Percentiles rank a stretch among this genome's conserved stretches.
Evolutionary conservation across 306 rosid genomes (phyloP).

Genomic region (Sicyos baderoa): DNA sequence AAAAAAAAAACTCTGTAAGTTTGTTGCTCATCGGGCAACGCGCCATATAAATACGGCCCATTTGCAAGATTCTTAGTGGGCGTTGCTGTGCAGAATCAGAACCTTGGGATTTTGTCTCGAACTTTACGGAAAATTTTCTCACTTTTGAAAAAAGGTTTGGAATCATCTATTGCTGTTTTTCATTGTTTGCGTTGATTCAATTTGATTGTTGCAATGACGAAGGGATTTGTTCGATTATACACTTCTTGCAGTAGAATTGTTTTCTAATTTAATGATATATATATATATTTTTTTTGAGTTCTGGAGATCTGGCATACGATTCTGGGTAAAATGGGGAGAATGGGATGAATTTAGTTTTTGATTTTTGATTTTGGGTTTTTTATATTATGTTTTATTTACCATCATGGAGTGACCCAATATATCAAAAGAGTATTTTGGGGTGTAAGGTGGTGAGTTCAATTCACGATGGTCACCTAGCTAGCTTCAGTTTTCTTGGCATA

Average conservation of each 20-base stretch:
- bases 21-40: too few species aligned
- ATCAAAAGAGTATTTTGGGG: too few species aligned
- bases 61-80: neutral
- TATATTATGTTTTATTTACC: too few species aligned
- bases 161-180: too few species aligned
- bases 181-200: too few species aligned
- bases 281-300: neutral
- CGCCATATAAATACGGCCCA: too few species aligned
- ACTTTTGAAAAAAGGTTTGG: neutral
- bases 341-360: neutral
- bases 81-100: slow-evolving; percentile 3
- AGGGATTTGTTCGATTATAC: neutral
- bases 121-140: neutral
- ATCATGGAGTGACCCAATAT: too few species aligned
- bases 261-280: neutral
- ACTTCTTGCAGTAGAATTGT: neutral
- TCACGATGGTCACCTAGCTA: too few species aligned
- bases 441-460: too few species aligned
- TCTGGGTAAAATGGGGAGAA: neutral
- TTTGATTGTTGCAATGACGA: neutral
- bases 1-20: too few species aligned
- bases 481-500: too few species aligned
- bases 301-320: neutral
- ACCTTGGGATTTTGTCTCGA: neutral
- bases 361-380: too few species aligned